Percentiles rank a stretch among this genome's conserved stretches.
These are phyloP conservation scores for Coemansia sp. DNA, from an alignment of 192 early-diverging fungal genomes.

Conservation along the genomic window DNA sequence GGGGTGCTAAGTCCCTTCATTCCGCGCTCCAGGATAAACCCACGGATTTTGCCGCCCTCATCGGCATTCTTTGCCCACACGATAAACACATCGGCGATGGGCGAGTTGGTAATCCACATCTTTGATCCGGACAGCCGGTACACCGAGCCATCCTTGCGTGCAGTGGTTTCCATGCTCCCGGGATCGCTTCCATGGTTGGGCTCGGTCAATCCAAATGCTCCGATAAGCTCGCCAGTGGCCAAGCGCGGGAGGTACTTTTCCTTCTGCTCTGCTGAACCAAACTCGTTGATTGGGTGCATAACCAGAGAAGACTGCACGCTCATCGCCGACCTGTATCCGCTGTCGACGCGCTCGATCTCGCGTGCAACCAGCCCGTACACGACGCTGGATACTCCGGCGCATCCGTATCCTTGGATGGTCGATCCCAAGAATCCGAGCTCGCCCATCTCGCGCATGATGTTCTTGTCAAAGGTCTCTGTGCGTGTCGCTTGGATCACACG, in stretches of 20 bases:
- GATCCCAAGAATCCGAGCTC: slow-evolving; percentile 88
- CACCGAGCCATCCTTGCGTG: slow-evolving; percentile 68
- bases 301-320: slow-evolving; percentile 98
- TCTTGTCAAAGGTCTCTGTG: slow-evolving; percentile 82
- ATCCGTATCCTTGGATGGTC: slow-evolving; percentile 95
- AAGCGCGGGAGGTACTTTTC: slow-evolving; percentile 89
- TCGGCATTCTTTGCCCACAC: slow-evolving; percentile 87
- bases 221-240: slow-evolving; percentile 85
- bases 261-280: slow-evolving; percentile 84
- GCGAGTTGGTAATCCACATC: slow-evolving; percentile 99
- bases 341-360: slow-evolving; percentile 94
- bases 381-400: slow-evolving; percentile 94
- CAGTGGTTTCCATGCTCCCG: slow-evolving; percentile 87
- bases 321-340: slow-evolving; percentile 97
- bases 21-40: slow-evolving; percentile 94
- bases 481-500: slow-evolving; percentile 84
- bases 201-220: slow-evolving; percentile 95
- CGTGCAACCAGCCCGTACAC: slow-evolving; percentile 96
- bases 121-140: slow-evolving; percentile 89
- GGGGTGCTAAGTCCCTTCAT: slow-evolving; percentile 90
- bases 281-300: slow-evolving; percentile 97
- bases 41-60: slow-evolving; percentile 84
- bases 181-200: slow-evolving; percentile 98
- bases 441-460: slow-evolving; percentile 94
- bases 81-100: slow-evolving; percentile 94